Base-by-base conservation (phyloP, 129 eudicot genomes). In the Kitagawia praeruptora region DNA sequence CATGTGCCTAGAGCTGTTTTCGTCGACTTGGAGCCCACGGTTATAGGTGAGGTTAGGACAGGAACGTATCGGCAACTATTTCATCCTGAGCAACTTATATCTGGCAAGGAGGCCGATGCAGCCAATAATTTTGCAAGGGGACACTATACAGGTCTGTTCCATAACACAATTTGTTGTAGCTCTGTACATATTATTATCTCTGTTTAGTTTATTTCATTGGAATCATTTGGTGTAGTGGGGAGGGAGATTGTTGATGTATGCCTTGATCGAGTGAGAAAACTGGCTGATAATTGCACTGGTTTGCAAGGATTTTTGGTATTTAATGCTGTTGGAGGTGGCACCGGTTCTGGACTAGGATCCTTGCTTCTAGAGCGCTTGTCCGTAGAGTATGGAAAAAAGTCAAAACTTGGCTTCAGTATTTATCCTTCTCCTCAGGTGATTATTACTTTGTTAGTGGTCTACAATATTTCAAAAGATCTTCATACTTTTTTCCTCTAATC, bases 271-370 rank as follows among this genome's bases (percentile, higher is more conserved):
- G 88, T 92, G 80, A 88, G 97, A 81, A 92, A 92, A 79, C 77
- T 92, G 80, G 95, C 97, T 13, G 95, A 92, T 75, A 89, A 87
- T 74, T 92, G 97, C 82, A 86, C 93, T 76, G 97, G 97, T 10
- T 80, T 92, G 85, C 97, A 92, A 88, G 95, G 95, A 34, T 92
- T 92, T 69, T 80, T 92, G 91, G 97, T 92, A 8, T 92, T 90
- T 63, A 92, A 92, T 78, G 97, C 97, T 71, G 97, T 88, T 83
- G 96, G 93, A 77, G 95, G 95, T 77, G 95, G 95, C 48, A 90
- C 95, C 40, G 92, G 92, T 78, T 88, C 92, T 11, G 92, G 92
- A 16, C n/a, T 70, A 19, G 75, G 75, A 15, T 70, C 95, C 23
- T 83, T 90, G 77, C 89, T 88, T 84, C 82, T 90, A 8, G 95